These are phyloP conservation scores for Arachis monticola DNA, from an alignment of 331 rosid genomes.

Conservation along the genomic window DNA sequence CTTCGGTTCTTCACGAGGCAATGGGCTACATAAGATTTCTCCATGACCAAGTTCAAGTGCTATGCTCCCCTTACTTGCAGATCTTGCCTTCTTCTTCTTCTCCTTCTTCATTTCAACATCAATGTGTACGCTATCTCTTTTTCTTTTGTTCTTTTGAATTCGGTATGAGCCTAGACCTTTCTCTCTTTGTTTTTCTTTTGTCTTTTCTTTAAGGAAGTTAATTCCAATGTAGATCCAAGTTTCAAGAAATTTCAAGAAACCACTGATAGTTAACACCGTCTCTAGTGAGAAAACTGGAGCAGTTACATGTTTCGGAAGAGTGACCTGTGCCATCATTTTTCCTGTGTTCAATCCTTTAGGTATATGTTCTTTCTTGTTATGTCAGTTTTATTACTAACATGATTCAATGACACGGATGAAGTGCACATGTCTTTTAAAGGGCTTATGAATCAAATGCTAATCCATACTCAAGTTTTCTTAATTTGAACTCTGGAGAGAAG, in stretches of 20 bases:
- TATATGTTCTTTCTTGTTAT: conserved; percentile 34
- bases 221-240: too few species aligned
- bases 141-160: background rate
- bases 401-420: background rate
- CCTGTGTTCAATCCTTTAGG: conserved; percentile 90
- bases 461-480: conserved; percentile 3
- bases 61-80: conserved; percentile 83
- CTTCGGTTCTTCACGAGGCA: conserved; percentile 95
- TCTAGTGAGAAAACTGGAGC: conserved; percentile 70
- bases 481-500: conserved; percentile 18
- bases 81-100: conserved; percentile 40
- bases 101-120: conserved; percentile 21
- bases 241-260: too few species aligned
- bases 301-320: conserved; percentile 38
- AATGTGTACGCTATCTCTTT: conserved; percentile 46
- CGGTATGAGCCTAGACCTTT: too few species aligned
- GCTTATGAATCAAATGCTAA: too few species aligned
- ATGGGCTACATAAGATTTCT: conserved; percentile 87
- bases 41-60: conserved; percentile 90
- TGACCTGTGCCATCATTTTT: conserved; percentile 64
- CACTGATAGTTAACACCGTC: conserved; percentile 53
- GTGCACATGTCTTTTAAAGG: too few species aligned
- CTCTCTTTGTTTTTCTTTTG: too few species aligned
- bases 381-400: background rate
- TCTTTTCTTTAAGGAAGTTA: too few species aligned